Evolutionary conservation across 2,329 filamentous ascomycete genomes (phyloP).

Genomic region (Penicillium carneum): DNA sequence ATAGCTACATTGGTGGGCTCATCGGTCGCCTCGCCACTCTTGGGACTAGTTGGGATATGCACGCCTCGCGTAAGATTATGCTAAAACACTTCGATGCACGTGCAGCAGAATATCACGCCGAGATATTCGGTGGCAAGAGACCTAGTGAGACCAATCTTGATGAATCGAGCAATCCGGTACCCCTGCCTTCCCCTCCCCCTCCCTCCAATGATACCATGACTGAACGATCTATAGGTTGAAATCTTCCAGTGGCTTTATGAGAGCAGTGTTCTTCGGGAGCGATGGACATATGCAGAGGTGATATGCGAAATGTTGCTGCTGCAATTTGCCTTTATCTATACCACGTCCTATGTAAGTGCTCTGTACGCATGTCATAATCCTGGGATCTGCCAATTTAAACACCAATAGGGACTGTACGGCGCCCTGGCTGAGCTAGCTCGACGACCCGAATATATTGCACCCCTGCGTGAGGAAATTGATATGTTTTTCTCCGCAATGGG

Average conservation of each 20-base stretch:
- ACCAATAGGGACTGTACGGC: constrained; percentile 30
- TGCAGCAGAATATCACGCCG: constrained; percentile 29
- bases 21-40: constrained; percentile 25
- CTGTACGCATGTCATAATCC: background rate
- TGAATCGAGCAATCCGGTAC: constrained; percentile 22
- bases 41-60: constrained; percentile 34
- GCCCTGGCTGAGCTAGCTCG: constrained; percentile 30
- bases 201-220: background rate
- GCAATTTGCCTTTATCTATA: constrained; percentile 37
- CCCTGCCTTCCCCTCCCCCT: background rate
- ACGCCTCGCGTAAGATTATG: constrained; percentile 30
- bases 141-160: constrained; percentile 6
- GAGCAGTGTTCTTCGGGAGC: constrained; percentile 25
- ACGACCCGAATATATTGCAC: constrained; percentile 28
- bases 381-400: background rate
- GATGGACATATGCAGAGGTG: constrained; percentile 34
- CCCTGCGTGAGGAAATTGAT: constrained; percentile 30
- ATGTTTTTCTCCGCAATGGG: constrained; percentile 16
- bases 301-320: constrained; percentile 34
- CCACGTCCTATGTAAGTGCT: constrained; percentile 30
- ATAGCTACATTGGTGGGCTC: constrained; percentile 31
- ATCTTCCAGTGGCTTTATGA: constrained; percentile 36
- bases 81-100: constrained; percentile 33
- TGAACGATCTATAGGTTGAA: constrained; percentile 23
- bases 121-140: constrained; percentile 12